These are phyloP conservation scores for Gynandropsis gynandra DNA, from an alignment of 345 rosid genomes.

Conservation along the genomic window DNA sequence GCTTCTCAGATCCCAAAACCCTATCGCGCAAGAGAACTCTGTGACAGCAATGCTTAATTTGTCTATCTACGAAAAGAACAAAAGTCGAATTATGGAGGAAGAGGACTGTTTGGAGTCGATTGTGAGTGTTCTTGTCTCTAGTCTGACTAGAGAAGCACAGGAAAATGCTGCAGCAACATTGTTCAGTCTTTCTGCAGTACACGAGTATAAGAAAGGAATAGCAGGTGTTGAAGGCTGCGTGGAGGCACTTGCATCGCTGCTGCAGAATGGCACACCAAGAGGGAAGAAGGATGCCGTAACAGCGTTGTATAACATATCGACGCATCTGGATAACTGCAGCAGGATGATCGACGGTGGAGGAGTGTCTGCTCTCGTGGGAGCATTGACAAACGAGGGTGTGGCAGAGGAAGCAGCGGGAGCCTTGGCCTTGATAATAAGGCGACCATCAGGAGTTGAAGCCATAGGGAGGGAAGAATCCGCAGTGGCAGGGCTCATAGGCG, in stretches of 20 bases:
- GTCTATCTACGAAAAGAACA: conserved; percentile 82
- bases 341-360: conserved; percentile 83
- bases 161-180: conserved; percentile 95
- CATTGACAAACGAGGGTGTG: conserved; percentile 64
- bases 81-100: conserved; percentile 78
- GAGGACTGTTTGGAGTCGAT: conserved; percentile 62
- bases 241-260: conserved; percentile 62
- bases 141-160: conserved; percentile 72
- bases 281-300: conserved; percentile 97
- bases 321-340: conserved; percentile 67
- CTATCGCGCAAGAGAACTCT: conserved; percentile 78
- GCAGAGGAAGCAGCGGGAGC: conserved; percentile 94
- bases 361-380: conserved; percentile 59
- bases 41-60: conserved; percentile 89
- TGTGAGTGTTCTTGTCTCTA: conserved; percentile 58
- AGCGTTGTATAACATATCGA: conserved; percentile 76
- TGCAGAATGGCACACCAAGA: conserved; percentile 65
- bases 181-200: conserved; percentile 86
- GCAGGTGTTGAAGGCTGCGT: conserved; percentile 58
- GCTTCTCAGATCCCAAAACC: conserved; percentile 49
- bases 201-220: conserved; percentile 83
- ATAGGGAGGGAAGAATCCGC: conserved; percentile 72
- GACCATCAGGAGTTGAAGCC: conserved; percentile 64
- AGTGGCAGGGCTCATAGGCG: conserved; percentile 51
- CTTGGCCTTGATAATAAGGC: conserved; percentile 76